Base-by-base conservation (phyloP, 352 stramenopile species). In the Phytophthora multivora region DNA sequence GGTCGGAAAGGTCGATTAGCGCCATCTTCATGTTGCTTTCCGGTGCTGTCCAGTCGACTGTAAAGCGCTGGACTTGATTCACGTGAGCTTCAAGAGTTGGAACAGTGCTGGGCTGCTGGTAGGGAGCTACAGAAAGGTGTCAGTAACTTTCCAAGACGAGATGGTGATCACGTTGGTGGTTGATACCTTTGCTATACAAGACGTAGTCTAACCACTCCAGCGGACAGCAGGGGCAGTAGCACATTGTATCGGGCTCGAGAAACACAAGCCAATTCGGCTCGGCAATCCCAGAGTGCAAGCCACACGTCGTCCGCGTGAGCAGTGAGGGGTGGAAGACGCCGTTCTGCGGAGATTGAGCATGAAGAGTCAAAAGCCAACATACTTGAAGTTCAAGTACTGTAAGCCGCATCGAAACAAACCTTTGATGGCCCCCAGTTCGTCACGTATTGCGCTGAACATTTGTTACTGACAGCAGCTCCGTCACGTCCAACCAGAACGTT, bases 171-270 rank as follows among this genome's bases (percentile, higher is more conserved):
- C 28, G 1, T 33, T 33, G 28, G 31, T 26, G 6, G 25, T 30
- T 30, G 9, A 2, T 71, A 89, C 82, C 64, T 86, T 87, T 69
- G 18, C 76, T 84, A 36, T 87, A 89, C 1, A 95, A 71, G 25
- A 93, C 77, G 63, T 95, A 95, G 71, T 95, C 86, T 16, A 95
- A 61, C 86, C 86, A 95, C 57, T 95, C 86, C 1, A 86, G 53
- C 28, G 86, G 83, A 46, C 86, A 95, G 57, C 86, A 95, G 0
- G 86, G 73, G 41, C 86, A 95, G 47, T 81, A 95, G 65, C 86
- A 95, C 69, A 88, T 85, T 9, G 67, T 73, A 18, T 79, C 67
- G 6, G 59, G 54, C 13, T 78, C 42, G 31, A 78, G 49, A 33
- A 78, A 81, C 21, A 90, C 63, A 21, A 70, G 64, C 33, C 61